Evolutionary conservation across 331 rosid genomes (phyloP).

Genomic region (Acacia concinna): DNA sequence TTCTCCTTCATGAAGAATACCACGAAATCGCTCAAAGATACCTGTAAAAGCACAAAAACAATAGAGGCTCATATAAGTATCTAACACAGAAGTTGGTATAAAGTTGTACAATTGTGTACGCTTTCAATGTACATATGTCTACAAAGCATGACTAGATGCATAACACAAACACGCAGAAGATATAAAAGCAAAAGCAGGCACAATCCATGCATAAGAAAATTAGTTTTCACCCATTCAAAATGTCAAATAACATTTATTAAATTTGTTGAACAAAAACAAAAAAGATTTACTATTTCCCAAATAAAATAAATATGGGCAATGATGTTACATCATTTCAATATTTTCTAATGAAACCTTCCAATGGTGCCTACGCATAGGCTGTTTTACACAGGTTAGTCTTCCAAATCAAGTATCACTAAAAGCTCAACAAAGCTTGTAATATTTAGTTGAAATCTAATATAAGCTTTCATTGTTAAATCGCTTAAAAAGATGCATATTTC

Average conservation of each 20-base stretch:
- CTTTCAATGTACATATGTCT: constrained; percentile 11
- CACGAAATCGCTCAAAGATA: constrained; percentile 96
- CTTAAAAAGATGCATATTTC: not conserved
- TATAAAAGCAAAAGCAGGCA: not conserved
- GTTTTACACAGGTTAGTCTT: not conserved
- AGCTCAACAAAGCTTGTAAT: not conserved
- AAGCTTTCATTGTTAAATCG: not conserved
- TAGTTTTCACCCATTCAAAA: not conserved
- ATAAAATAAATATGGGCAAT: not conserved
- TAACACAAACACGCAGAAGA: not conserved
- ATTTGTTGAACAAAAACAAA: not conserved
- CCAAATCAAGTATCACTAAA: not conserved
- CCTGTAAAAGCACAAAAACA: constrained; percentile 46
- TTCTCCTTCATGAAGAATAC: constrained; percentile 98
- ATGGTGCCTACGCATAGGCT: not conserved
- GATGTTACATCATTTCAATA: not conserved
- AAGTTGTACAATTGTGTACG: not conserved
- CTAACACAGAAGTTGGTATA: not conserved
- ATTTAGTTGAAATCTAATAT: not conserved
- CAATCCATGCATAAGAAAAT: not conserved
- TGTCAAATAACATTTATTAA: not conserved
- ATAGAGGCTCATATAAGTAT: not conserved
- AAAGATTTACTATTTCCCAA: not conserved
- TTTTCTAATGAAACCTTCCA: not conserved
- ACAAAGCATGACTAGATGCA: constrained; percentile 15